Evolutionary conservation across 768 basidiomycete species (phyloP), one percentile per base, ranked within the genome.

Genomic region (Dentipellis sp.): DNA sequence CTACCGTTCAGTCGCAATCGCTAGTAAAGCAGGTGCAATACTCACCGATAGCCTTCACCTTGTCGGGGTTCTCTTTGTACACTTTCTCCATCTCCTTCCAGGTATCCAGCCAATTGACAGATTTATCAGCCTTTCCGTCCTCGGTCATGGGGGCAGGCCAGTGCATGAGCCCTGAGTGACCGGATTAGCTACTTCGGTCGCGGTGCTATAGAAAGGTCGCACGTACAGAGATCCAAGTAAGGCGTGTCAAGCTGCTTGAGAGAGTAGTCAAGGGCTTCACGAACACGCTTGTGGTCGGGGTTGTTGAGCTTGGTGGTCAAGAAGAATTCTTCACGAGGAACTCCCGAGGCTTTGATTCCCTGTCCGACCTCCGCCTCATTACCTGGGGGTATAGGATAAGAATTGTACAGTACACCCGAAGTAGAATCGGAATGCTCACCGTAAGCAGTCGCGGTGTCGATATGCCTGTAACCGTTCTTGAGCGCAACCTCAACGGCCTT

Each of bases 281-380:
- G 76, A 9, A 81, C 78, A 36, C 75, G 67, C 56, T 72, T 69
- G 65, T 90, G 88, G 66, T 84, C 79, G 50, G 73, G 68, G 68
- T 84, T 84, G 65, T 79, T 74, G 54, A 87, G 75, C 69, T 86
- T 87, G 56, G 84, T 86, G 56, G 89, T 91, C 57, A 94, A 70
- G 78, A 94, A 94, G 69, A 94, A 78, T 55, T 83, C 73, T 37
- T 74, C 73, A 56, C 93, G 80, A 5, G 81, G 75, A 14, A 93
- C 80, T 10, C 88, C 91, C 21, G 84, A 86, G 11, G 75, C 74
- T 62, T 79, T 83, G 71, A 94, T 84, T 34, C 91, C 92, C 54
- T 81, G 64, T 12, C 91, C 92, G 46, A 94, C 92, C 68, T 90
- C 88, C 37, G 74, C 72, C 70, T 94, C 88, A 66, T 92, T 93